Conservation (phyloP, 805 yeast genomes). For the Yarrowia porcina region DNA sequence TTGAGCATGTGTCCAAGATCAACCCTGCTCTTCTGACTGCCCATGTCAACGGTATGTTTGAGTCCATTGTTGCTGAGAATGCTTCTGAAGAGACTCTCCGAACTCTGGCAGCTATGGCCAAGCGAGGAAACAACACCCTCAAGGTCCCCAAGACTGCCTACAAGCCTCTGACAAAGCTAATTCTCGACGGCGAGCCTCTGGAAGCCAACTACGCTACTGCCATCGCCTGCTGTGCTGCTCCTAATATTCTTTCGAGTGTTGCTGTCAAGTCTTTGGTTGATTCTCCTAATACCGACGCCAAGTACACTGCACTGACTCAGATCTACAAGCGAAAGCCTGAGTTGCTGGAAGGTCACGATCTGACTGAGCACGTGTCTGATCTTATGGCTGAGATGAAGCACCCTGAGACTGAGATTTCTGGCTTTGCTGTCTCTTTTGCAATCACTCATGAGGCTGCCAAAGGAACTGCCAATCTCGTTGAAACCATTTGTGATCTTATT, state of each 20-base stretch:
- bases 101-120: conserved; percentile 10
- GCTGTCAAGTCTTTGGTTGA: not conserved
- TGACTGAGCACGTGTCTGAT: not conserved
- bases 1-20: conserved; percentile 56
- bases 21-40: conserved; percentile 63
- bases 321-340: conserved; percentile 15
- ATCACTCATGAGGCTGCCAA: conserved; percentile 10
- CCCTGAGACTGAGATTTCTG: not conserved
- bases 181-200: not conserved
- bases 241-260: not conserved
- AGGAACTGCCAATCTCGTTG: not conserved
- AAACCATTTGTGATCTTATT: not conserved
- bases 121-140: not conserved
- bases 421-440: not conserved
- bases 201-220: conserved; percentile 24
- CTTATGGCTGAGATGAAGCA: not conserved
- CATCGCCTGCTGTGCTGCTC: conserved; percentile 22
- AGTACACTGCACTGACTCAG: conserved; percentile 3
- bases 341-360: not conserved
- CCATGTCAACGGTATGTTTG: conserved; percentile 51
- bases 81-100: conserved; percentile 9
- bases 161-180: not conserved
- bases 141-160: not conserved
- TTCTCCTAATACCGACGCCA: not conserved
- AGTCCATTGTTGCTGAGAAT: conserved; percentile 40